Percentiles rank a stretch among this genome's conserved stretches.
Conservation (phyloP, 495 filamentous ascomycete genomes). For the Clavariopsis aquatica region DNA sequence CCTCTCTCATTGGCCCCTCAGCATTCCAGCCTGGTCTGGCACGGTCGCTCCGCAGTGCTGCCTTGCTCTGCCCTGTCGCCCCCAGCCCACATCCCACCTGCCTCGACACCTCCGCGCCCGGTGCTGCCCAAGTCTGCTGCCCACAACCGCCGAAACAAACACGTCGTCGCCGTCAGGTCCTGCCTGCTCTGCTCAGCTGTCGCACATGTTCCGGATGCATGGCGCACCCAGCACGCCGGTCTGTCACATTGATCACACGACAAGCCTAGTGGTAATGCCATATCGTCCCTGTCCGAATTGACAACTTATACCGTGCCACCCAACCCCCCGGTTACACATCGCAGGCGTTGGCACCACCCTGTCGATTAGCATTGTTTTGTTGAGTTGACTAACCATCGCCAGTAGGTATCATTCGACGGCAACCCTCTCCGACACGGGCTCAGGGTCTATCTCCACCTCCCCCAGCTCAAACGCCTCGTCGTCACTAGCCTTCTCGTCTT, state of each 20-base stretch:
- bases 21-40: conserved; percentile 26
- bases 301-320: conserved; percentile 40
- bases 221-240: conserved; percentile 38
- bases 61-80: conserved; percentile 35
- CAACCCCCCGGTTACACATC: conserved; percentile 41
- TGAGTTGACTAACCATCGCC: conserved; percentile 35
- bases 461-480: conserved; percentile 44
- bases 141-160: conserved; percentile 40
- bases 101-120: conserved; percentile 33
- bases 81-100: conserved; percentile 32
- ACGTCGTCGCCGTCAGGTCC: conserved; percentile 44
- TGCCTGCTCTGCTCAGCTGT: conserved; percentile 32
- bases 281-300: conserved; percentile 38
- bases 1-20: conserved; percentile 37
- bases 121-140: conserved; percentile 38
- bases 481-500: conserved; percentile 38
- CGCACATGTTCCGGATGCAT: conserved; percentile 38
- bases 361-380: conserved; percentile 33
- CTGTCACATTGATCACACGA: conserved; percentile 43
- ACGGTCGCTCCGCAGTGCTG: conserved; percentile 39
- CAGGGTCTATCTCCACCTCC: conserved; percentile 45
- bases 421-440: conserved; percentile 42
- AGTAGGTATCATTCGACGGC: conserved; percentile 41
- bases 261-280: conserved; percentile 36
- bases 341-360: conserved; percentile 30